Conservation (phyloP, 441 rosid genomes). For the Pelargonium cotyledonis region DNA sequence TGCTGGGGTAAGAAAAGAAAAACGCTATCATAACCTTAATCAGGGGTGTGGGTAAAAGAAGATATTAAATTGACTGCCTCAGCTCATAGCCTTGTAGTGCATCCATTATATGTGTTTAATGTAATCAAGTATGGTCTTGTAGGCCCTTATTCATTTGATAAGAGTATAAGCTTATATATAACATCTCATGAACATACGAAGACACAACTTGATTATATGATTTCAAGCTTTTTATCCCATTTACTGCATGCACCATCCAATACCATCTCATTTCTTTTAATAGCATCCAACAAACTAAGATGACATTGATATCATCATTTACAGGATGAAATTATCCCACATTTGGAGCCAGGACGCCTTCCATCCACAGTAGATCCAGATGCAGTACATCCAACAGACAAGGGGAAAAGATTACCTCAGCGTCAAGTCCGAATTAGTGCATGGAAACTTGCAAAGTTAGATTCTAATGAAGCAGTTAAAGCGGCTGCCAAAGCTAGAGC, state of each 20-base stretch:
- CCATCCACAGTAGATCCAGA: constrained; percentile 87
- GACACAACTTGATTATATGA: not conserved
- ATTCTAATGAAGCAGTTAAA: constrained; percentile 65
- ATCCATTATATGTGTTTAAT: not conserved
- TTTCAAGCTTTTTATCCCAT: not conserved
- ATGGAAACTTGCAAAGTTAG: constrained; percentile 90
- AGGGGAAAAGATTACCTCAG: constrained; percentile 53
- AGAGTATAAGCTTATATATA: not conserved
- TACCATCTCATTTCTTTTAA: not conserved
- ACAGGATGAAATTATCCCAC: constrained; percentile 88
- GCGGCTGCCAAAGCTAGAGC: constrained; percentile 55
- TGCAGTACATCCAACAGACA: constrained; percentile 35
- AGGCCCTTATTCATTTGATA: not conserved
- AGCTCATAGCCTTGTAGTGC: too few species aligned
- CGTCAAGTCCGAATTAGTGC: constrained; percentile 84
- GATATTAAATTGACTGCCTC: too few species aligned
- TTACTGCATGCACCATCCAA: not conserved
- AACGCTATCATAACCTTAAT: too few species aligned
- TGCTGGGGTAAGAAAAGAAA: not conserved
- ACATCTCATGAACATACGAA: not conserved
- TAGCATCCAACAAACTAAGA: not conserved
- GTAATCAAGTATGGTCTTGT: not conserved
- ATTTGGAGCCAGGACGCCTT: constrained; percentile 70
- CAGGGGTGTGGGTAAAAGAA: too few species aligned
- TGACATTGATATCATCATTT: not conserved